Evolutionary conservation across 257 asterid genomes (phyloP).

Genomic region (Petrea volubilis): DNA sequence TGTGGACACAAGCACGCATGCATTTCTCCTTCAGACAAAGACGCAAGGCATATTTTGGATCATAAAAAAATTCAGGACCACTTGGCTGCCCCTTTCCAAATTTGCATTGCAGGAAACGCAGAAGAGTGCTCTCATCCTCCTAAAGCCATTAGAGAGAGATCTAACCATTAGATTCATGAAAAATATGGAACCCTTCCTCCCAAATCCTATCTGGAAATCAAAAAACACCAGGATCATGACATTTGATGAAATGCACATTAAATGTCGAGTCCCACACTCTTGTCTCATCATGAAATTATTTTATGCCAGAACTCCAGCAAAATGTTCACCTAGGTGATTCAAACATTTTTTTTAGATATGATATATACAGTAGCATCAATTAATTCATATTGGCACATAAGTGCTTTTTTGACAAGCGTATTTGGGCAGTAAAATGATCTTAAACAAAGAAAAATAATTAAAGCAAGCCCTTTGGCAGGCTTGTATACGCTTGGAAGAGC

Average conservation of each 20-base stretch:
- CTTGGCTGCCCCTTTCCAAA: constrained; percentile 78
- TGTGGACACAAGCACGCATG: constrained; percentile 98
- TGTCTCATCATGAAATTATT: not conserved
- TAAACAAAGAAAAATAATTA: not conserved
- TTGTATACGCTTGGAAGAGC: not conserved
- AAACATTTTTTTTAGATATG: not conserved
- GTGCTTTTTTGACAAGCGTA: not conserved
- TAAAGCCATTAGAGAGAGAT: constrained; percentile 29
- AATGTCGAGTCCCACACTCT: not conserved
- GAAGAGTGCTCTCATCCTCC: constrained; percentile 96
- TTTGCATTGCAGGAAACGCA: constrained; percentile 94
- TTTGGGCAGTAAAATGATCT: constrained; percentile 1
- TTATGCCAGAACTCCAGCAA: not conserved
- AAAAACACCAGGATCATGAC: not conserved
- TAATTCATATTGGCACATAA: not conserved
- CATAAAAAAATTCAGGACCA: constrained; percentile 89
- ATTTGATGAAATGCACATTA: not conserved
- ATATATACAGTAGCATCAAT: not conserved
- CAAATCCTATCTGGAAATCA: not conserved
- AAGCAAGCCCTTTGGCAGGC: not conserved
- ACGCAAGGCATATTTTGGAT: constrained; percentile 97
- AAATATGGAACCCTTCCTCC: constrained; percentile 1
- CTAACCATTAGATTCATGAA: constrained; percentile 28
- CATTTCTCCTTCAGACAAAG: constrained; percentile 86
- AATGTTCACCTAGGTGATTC: not conserved